Base-by-base conservation (phyloP, 306 rosid species). In the Gleditsia sinensis region DNA sequence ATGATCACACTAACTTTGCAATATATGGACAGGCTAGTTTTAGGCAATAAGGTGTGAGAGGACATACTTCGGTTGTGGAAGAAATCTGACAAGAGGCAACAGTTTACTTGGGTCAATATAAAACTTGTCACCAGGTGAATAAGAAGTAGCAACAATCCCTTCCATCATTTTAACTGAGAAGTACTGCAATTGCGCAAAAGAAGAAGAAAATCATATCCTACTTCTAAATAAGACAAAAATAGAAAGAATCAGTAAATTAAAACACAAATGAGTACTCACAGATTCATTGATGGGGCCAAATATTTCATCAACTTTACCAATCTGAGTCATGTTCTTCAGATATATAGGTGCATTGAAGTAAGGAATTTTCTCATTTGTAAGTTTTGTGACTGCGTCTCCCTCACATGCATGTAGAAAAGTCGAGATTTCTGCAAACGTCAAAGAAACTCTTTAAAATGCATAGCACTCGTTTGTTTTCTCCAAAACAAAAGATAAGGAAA, bases 281-380 rank as follows among this genome's bases (percentile, higher is more conserved):
- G 90, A 10, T 28, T 83, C 90, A 54, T 83, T 86, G 66, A 86
- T 86, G 30, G 90, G 90, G 25, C 88, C 98, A 57, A 92, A 95
- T 66, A 95, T 95, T 72, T 95, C 99, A 81, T 92, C 99, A 54
- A 95, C 99, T 81, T 95, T 95, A 33, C 99, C 99, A 28, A 95
- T 95, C 88, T 92, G 99, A 56, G 98, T 90, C 91, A 87, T 92
- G 88, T 95, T 95, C 71, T 90, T 87, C 77, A 95, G 87, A 84
- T 95, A 95, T 10, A 92, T 95, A 32, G 99, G 94, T 48, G 99
- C 99, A 82, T 95, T 95, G 33, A 95, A 95, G 69, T 17, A 92
- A 19, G 99, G 99, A 46, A 92, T 59, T 80, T 95, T 95, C 81
- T 86, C 92, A 67, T 88, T 83, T 1, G 98, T 87, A 23, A 92